These are phyloP conservation scores for Aspergillus intermedius DNA, from an alignment of 2,329 filamentous ascomycete genomes.

Conservation along the genomic window DNA sequence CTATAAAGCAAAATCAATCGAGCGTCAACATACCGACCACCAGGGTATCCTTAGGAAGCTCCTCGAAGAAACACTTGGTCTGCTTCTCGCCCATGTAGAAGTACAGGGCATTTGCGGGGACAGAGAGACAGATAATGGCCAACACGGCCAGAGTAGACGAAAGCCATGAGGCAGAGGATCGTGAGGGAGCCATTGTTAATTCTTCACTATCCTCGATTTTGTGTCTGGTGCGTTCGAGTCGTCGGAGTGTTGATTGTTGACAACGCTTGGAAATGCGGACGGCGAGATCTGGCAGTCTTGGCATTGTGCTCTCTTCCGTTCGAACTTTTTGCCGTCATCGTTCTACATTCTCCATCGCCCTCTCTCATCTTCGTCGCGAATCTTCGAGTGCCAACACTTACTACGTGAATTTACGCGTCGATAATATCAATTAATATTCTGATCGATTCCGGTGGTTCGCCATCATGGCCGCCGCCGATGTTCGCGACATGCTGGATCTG, in stretches of 20 bases:
- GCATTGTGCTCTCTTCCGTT: constrained; percentile 1
- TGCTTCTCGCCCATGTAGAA: constrained; percentile 85
- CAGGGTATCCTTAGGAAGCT: constrained; percentile 92
- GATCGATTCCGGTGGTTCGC: constrained; percentile 1
- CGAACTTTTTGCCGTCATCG: too few species aligned
- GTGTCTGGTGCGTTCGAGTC: neutral
- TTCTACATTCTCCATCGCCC: neutral
- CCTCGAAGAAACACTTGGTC: constrained; percentile 96
- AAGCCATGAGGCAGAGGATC: constrained; percentile 33
- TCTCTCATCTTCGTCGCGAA: constrained; percentile 3
- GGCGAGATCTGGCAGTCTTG: constrained; percentile 24
- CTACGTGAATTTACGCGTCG: neutral
- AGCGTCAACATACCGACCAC: constrained; percentile 63
- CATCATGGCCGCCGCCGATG: constrained; percentile 67
- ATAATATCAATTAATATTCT: neutral
- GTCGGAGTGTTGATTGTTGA: constrained; percentile 2
- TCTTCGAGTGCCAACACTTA: neutral
- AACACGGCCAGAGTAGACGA: constrained; percentile 52
- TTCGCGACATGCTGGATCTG: constrained; percentile 82
- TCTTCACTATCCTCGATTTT: neutral
- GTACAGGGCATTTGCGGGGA: constrained; percentile 75
- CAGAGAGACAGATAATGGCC: constrained; percentile 55
- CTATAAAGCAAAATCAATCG: neutral
- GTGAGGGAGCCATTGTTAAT: constrained; percentile 29
- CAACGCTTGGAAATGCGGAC: constrained; percentile 3